A percentile compares a stretch with the other conserved stretches of the same genome.
phyloP scores from a whole-genome alignment of 257 asterid genomes.

The Fraxinus cuspidata region DNA sequence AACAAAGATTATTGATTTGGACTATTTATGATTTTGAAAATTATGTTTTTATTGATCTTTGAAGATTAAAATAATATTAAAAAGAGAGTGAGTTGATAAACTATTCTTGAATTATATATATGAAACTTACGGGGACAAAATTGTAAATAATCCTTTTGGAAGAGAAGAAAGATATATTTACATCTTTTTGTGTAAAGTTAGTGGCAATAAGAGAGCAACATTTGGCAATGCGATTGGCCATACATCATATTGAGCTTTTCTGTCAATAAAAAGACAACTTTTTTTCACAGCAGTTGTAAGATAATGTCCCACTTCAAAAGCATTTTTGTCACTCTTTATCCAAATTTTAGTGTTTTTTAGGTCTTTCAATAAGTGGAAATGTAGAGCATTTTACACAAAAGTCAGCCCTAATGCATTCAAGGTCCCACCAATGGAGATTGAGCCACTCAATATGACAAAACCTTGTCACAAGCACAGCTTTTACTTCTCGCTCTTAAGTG shows the following conservation, averaged over 20 bases:
- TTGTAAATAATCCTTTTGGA: neutral
- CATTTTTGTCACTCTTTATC: constrained; percentile 13
- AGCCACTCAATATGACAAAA: neutral
- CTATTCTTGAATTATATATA: neutral
- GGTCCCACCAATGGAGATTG: neutral
- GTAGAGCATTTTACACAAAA: constrained; percentile 3
- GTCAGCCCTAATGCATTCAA: constrained; percentile 4
- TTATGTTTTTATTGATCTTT: no score
- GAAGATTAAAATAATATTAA: no score
- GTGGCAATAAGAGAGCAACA: neutral
- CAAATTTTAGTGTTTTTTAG: constrained; percentile 24
- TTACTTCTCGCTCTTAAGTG: neutral
- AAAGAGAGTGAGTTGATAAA: neutral
- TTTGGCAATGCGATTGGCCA: constrained; percentile 8
- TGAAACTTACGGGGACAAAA: neutral
- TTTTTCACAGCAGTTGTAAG: constrained; percentile 18
- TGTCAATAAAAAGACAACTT: neutral
- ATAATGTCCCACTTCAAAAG: constrained; percentile 28
- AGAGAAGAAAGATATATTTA: neutral
- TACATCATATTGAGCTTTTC: neutral
- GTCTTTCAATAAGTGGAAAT: constrained; percentile 25
- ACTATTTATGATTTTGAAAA: no score
- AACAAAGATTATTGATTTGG: no score
- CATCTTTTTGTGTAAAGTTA: neutral
- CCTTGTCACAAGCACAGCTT: neutral